Evolutionary conservation across 768 basidiomycete genomes (phyloP), one percentile per base, ranked within the genome.

Genomic region (Russula griseocarnosa): DNA sequence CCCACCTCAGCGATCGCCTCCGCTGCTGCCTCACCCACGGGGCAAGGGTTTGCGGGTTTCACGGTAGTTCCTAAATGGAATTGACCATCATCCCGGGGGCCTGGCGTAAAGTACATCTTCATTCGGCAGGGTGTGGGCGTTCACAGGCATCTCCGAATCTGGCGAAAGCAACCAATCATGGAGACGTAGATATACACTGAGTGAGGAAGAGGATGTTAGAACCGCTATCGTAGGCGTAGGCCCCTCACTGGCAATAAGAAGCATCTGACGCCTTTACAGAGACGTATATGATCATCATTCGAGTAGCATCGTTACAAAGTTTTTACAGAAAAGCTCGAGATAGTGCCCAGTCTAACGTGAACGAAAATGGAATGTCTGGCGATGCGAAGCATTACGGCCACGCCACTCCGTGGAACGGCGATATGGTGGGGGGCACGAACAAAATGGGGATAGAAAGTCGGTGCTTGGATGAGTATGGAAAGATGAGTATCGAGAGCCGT

Each of bases 311-410:
- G 32, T 47, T 55, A 64, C 63, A 55, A 3, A n/a, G 16, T n/a
- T 14, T 14, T n/a, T 55, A 65, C 59, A 65, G 53, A 42, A 42
- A 20, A 20, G 40, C 16, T n/a, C 24, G 11, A 28, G 53, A 38
- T 9, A 13, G 14, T n/a, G 38, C 50, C 36, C 58, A 34, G 40
- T 65, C 58, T 60, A 65, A 40, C 38, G 24, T 42, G 34, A 28
- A 60, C 55, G 47, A 0, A 40, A 40, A 55, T 60, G 28, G 53
- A 34, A 50, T 24, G 22, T 30, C 46, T 40, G 34, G 42, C 44
- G 36, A 44, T n/a, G 53, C 20, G 32, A 50, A 36, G 28, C 11
- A 55, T 26, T 9, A 54, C 52, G 46, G 22, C 36, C 58, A 30
- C 50, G 18, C 38, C 36, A 49, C 14, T n/a, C 49, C 64, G 22